Evolutionary conservation across 805 yeast species (phyloP).

Genomic region (Saturnispora sekii): DNA sequence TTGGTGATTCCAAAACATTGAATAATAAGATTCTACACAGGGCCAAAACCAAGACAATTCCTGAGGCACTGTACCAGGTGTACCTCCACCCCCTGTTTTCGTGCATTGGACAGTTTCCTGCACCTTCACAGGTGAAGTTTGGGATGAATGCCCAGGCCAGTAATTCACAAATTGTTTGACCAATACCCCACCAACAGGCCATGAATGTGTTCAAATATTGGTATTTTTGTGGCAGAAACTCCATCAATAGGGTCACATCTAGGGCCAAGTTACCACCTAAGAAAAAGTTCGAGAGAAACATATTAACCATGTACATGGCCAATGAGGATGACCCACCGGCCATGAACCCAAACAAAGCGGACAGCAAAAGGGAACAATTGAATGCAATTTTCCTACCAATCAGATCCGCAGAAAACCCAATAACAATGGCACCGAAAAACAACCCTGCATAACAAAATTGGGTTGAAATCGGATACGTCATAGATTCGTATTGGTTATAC

Average conservation of each 20-base stretch:
- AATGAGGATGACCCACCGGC: slow-evolving; percentile 43
- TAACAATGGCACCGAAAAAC: slow-evolving; percentile 42
- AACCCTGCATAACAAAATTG: slow-evolving; percentile 42
- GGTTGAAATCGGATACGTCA: slow-evolving; percentile 33
- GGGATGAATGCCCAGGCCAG: slow-evolving; percentile 50
- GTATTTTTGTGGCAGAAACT: slow-evolving; percentile 40
- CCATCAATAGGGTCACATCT: slow-evolving; percentile 44
- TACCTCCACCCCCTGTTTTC: slow-evolving; percentile 57
- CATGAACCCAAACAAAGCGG: slow-evolving; percentile 43
- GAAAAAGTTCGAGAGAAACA: slow-evolving; percentile 35
- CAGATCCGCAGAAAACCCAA: slow-evolving; percentile 49
- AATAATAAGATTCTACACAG: slow-evolving; percentile 37
- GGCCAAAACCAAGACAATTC: slow-evolving; percentile 39
- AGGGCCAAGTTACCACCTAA: slow-evolving; percentile 51
- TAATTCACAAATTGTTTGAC: slow-evolving; percentile 44
- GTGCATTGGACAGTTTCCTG: slow-evolving; percentile 33
- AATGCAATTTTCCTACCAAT: slow-evolving; percentile 46
- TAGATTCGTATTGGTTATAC: slow-evolving; percentile 35
- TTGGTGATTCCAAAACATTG: slow-evolving; percentile 46
- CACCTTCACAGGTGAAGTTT: slow-evolving; percentile 36
- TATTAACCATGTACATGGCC: slow-evolving; percentile 41
- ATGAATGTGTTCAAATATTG: slow-evolving; percentile 45
- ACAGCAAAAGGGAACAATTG: slow-evolving; percentile 37
- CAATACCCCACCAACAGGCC: slow-evolving; percentile 56
- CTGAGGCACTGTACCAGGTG: slow-evolving; percentile 44